Conservation (phyloP, 768 basidiomycete species). For the Tricholoma saponaceum region DNA sequence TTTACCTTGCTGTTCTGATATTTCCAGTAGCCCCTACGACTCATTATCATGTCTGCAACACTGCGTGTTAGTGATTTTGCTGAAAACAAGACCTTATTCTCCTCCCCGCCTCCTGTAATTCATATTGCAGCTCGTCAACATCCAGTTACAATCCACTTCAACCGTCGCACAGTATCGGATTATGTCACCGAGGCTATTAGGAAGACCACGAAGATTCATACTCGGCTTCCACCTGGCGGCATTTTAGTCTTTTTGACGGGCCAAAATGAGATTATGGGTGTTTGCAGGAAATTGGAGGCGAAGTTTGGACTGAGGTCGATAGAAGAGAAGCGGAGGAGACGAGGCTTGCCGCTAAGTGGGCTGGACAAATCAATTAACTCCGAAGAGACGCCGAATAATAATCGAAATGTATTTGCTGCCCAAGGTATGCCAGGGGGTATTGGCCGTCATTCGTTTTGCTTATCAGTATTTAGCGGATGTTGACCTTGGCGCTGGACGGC, state of each 20-base stretch:
- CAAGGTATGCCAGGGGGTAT: conserved; percentile 37
- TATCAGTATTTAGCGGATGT: conserved; percentile 49
- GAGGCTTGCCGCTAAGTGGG: conserved; percentile 19
- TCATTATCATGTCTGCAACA: conserved; percentile 99
- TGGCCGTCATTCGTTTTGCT: conserved; percentile 3
- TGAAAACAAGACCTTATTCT: conserved; percentile 78
- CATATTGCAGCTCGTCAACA: conserved; percentile 88
- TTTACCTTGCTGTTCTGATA: conserved; percentile 4
- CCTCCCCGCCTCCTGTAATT: conserved; percentile 85
- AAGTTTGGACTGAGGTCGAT: conserved; percentile 69
- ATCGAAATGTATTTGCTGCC: conserved; percentile 32
- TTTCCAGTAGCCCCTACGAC: conserved; percentile 64
- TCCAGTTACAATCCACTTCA: conserved; percentile 94
- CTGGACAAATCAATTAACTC: conserved; percentile 10
- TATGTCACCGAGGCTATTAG: conserved; percentile 89
- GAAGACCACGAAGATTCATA: conserved; percentile 90
- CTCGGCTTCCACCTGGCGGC: conserved; percentile 87
- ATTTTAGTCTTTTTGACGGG: conserved; percentile 94
- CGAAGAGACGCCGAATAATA: not conserved
- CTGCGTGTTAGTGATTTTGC: conserved; percentile 91
- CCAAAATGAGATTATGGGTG: conserved; percentile 88
- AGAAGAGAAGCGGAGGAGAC: conserved; percentile 42
- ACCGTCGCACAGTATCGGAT: conserved; percentile 77
- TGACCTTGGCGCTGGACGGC: conserved; percentile 52
- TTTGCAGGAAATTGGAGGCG: conserved; percentile 78